Evolutionary conservation across 495 filamentous ascomycete species (phyloP).

Genomic region (Xylaria castorea): DNA sequence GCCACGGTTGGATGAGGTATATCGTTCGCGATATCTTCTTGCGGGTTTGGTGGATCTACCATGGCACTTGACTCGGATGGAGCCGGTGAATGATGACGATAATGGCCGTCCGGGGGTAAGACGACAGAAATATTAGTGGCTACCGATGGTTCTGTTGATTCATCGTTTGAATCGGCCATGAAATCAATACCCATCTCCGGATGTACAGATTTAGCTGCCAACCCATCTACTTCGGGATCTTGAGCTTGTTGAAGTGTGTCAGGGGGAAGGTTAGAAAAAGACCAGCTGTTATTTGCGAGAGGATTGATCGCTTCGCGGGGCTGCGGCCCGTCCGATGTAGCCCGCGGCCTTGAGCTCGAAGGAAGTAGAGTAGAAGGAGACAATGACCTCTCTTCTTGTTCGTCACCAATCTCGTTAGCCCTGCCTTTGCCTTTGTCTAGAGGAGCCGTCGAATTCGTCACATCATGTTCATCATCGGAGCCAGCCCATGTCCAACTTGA

Average conservation of each 20-base stretch:
- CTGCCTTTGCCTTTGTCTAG: slow-evolving; percentile 49
- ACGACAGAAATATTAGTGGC: neutral
- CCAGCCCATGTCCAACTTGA: slow-evolving; percentile 44
- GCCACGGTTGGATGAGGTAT: neutral
- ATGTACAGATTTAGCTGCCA: neutral
- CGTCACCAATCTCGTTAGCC: slow-evolving; percentile 21
- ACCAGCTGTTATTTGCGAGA: slow-evolving; percentile 59
- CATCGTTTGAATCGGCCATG: neutral
- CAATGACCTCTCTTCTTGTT: neutral
- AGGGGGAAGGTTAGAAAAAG: slow-evolving; percentile 43
- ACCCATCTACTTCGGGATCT: neutral
- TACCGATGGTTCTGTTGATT: neutral
- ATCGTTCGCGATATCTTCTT: neutral
- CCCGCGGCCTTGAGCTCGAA: slow-evolving; percentile 36
- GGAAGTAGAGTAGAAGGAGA: slow-evolving; percentile 22
- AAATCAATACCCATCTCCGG: neutral
- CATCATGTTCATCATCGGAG: slow-evolving; percentile 40
- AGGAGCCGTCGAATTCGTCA: slow-evolving; percentile 21
- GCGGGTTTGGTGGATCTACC: neutral
- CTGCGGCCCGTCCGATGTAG: slow-evolving; percentile 57
- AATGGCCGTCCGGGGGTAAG: neutral
- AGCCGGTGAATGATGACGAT: neutral
- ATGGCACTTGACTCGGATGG: neutral
- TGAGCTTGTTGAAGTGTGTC: slow-evolving; percentile 8
- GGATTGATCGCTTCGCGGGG: slow-evolving; percentile 44